phyloP scores from a whole-genome alignment of 441 rosid genomes.

The Populus tomentosa region DNA sequence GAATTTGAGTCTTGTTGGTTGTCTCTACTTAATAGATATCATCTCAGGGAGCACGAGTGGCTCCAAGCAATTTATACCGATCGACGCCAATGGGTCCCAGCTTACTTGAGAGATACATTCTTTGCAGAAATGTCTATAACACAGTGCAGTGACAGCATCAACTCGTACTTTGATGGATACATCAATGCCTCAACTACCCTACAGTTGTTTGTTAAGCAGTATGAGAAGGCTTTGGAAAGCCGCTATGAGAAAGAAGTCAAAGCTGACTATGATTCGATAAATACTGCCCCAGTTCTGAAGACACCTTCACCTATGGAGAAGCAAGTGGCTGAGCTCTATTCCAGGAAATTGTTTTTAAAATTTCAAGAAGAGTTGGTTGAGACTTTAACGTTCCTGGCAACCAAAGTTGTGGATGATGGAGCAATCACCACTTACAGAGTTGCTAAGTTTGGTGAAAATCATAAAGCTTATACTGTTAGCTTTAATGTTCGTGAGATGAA shows the following conservation, averaged over 20 bases:
- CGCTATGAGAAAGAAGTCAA: slow-evolving; percentile 65
- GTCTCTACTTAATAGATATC: slow-evolving; percentile 52
- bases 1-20: slow-evolving; percentile 68
- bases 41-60: slow-evolving; percentile 67
- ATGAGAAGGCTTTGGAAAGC: slow-evolving; percentile 64
- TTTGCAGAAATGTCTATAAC: slow-evolving; percentile 65
- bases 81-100: slow-evolving; percentile 70
- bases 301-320: slow-evolving; percentile 90
- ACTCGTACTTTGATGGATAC: slow-evolving; percentile 69
- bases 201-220: slow-evolving; percentile 57
- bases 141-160: slow-evolving; percentile 56
- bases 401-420: slow-evolving; percentile 59
- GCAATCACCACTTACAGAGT: slow-evolving; percentile 52
- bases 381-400: slow-evolving; percentile 64
- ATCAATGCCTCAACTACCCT: slow-evolving; percentile 59
- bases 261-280: slow-evolving; percentile 68
- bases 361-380: slow-evolving; percentile 81
- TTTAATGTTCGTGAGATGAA: slow-evolving; percentile 61
- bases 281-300: slow-evolving; percentile 49
- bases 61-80: slow-evolving; percentile 48
- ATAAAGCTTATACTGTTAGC: slow-evolving; percentile 50
- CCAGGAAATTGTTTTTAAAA: slow-evolving; percentile 54
- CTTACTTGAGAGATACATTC: slow-evolving; percentile 58
- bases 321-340: slow-evolving; percentile 65
- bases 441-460: slow-evolving; percentile 64